These are phyloP conservation scores for Nicotiana noctiflora DNA, from an alignment of 257 asterid genomes.

Conservation along the genomic window DNA sequence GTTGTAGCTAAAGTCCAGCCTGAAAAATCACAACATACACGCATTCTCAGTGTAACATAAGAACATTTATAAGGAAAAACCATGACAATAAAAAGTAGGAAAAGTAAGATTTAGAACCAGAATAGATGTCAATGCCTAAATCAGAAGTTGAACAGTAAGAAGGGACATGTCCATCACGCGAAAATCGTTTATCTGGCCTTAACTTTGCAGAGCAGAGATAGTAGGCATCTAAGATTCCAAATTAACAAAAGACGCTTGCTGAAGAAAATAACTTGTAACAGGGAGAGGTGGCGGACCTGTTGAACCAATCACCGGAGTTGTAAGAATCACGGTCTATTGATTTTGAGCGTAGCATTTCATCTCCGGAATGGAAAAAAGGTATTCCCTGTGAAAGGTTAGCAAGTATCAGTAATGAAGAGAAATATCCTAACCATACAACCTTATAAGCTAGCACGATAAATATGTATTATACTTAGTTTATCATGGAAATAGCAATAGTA, in stretches of 20 bases:
- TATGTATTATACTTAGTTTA: neutral
- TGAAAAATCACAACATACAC: conserved; percentile 20
- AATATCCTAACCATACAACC: neutral
- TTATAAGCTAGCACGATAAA: neutral
- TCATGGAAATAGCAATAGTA: neutral
- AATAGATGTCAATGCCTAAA: neutral
- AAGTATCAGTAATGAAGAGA: conserved; percentile 4
- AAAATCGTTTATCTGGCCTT: neutral
- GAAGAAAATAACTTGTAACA: conserved; percentile 7
- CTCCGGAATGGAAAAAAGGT: conserved; percentile 95
- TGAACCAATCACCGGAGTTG: conserved; percentile 99
- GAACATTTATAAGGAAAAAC: neutral
- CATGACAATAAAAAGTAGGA: neutral
- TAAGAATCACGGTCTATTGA: conserved; percentile 96
- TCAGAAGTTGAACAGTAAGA: neutral
- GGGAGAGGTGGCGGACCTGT: conserved; percentile 44
- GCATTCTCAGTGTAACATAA: neutral
- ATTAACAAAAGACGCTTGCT: neutral
- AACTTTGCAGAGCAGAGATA: neutral
- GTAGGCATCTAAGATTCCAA: neutral
- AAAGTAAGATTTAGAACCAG: conserved; percentile 8
- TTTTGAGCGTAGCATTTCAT: conserved; percentile 94
- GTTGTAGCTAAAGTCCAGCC: conserved; percentile 88
- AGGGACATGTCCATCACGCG: neutral
- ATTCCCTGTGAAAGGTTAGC: conserved; percentile 51